Base-by-base conservation (phyloP, 2,329 filamentous ascomycete species). In the Cordyceps militaris region DNA sequence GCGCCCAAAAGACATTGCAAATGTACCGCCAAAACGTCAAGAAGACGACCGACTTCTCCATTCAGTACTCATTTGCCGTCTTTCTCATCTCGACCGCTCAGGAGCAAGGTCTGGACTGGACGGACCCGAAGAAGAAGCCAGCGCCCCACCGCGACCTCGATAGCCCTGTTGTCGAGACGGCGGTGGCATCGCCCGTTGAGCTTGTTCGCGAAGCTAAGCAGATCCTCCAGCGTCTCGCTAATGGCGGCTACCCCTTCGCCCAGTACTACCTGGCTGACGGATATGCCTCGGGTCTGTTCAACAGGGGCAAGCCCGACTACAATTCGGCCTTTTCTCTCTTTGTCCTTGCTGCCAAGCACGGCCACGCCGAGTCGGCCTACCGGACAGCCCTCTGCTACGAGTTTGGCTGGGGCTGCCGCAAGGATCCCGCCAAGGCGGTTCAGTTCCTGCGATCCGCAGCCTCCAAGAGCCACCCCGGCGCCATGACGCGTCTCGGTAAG, bases 21-120 rank as follows among this genome's bases (percentile, higher is more conserved):
- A 97, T 97, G 93, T 99, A 99, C 71, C 84, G 93, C 46, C 87
- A 88, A 57, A 99, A 97, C 67, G 90, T 97, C 59, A 97, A 97
- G 76, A 99, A 99, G 77, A 96, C 94, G 3, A 94, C 88, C 61
- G 91, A 97, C 71, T 80, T 87, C 16, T 86, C 88, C 4, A 89
- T 96, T 34, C 91, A 97, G 71, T 97, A 97, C 71, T 94, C 96
- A 30, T 97, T 99, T 73, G 94, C 94, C 2, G 83, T 97, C 38
- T 96, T 96, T 71, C 85, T 99, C 76, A 87, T 97, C 64, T 89
- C 92, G 48, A 87, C 91, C 1, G 92, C 93, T 42, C 88, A 91
- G 69, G 89, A 96, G 68, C 82, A 88, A 68, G 85, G 84, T 2
- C 66, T 86, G 21, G 77, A 82, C 60, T 70, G 74, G 47, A 74